Conservation (phyloP, 306 rosid species). For the Phaseolus lunatus region DNA sequence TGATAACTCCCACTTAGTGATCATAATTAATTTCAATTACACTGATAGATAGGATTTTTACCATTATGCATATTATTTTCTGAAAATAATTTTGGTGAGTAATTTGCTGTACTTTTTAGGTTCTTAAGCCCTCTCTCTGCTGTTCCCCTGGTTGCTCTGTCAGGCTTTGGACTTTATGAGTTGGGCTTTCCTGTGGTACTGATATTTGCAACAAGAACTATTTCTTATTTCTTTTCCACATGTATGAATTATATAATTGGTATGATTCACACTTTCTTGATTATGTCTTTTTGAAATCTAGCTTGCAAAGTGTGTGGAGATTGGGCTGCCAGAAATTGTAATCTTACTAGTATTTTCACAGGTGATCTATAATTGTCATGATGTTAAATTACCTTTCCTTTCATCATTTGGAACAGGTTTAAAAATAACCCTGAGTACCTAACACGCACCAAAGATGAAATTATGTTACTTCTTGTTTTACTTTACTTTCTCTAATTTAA, state of each 20-base stretch:
- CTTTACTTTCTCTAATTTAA: constrained; percentile 6
- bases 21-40: constrained; percentile 12
- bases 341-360: constrained; percentile 79
- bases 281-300: constrained; percentile 47
- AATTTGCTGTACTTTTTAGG: constrained; percentile 58
- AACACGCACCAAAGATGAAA: not conserved
- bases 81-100: constrained; percentile 25
- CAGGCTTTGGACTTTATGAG: constrained; percentile 90
- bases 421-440: not conserved
- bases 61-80: constrained; percentile 3
- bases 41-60: not conserved
- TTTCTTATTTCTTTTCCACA: constrained; percentile 1
- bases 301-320: constrained; percentile 92
- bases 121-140: constrained; percentile 90
- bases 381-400: constrained; percentile 22
- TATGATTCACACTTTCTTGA: constrained; percentile 22
- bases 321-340: constrained; percentile 87
- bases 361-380: constrained; percentile 53
- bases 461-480: not conserved
- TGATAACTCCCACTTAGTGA: not conserved
- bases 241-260: constrained; percentile 24
- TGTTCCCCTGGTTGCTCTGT: constrained; percentile 84
- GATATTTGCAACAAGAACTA: constrained; percentile 31
- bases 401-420: constrained; percentile 6
- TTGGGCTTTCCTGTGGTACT: constrained; percentile 91